Percentiles rank a stretch among this genome's conserved stretches.
phyloP scores from a whole-genome alignment of 169 alveolate genomes.

The Plasmodium relictum region DNA sequence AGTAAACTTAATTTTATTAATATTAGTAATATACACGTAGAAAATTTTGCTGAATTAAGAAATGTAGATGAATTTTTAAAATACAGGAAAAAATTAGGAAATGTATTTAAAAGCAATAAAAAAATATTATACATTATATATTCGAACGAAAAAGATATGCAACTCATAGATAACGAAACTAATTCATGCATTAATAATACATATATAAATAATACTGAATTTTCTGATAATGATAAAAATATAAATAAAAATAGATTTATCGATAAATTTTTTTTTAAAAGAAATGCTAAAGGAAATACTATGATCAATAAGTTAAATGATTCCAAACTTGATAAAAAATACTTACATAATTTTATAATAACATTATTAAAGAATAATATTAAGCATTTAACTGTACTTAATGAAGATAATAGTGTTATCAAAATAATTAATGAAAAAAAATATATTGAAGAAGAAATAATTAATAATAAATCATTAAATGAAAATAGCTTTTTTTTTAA shows the following conservation, averaged over 20 bases:
- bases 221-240: conserved; percentile 12
- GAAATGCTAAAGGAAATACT: conserved; percentile 10
- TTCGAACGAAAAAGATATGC: background rate
- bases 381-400: conserved; percentile 36
- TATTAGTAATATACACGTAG: conserved; percentile 20
- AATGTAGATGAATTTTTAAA: conserved; percentile 55
- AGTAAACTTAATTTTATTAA: conserved; percentile 43
- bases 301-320: conserved; percentile 3
- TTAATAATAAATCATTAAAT: conserved; percentile 10
- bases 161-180: conserved; percentile 3
- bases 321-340: background rate
- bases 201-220: background rate
- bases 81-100: conserved; percentile 26
- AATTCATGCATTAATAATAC: background rate
- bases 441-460: background rate
- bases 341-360: conserved; percentile 31
- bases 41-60: conserved; percentile 36
- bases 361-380: conserved; percentile 38
- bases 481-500: conserved; percentile 54
- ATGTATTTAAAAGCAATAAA: background rate
- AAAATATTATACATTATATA: conserved; percentile 29
- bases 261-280: conserved; percentile 16
- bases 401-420: conserved; percentile 13
- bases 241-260: background rate
- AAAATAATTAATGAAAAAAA: conserved; percentile 38